These are phyloP conservation scores for Odonthalia washingtoniensis DNA, from an alignment of 31 red algal species.

Conservation along the genomic window DNA sequence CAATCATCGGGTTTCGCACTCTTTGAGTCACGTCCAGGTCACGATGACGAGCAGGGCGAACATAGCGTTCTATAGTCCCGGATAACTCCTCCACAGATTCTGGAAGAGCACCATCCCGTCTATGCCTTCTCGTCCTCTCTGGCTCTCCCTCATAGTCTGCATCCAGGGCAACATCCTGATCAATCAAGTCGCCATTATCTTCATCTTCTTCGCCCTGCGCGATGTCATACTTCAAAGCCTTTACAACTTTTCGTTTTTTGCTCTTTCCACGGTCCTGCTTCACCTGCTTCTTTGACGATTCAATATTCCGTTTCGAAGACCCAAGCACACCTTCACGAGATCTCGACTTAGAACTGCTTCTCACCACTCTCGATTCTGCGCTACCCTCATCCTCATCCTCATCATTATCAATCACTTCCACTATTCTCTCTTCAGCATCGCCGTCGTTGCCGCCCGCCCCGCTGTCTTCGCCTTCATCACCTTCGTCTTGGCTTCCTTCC, in stretches of 20 bases:
- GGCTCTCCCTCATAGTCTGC: not conserved
- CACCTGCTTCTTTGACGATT: not conserved
- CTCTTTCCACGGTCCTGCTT: not conserved
- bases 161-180: not conserved
- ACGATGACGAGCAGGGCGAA: not conserved
- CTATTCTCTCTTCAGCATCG: not conserved
- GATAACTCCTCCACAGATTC: not conserved
- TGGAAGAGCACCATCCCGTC: not conserved
- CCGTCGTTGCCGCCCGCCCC: not conserved
- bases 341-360: not conserved
- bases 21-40: not conserved
- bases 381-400: constrained; percentile 49
- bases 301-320: not conserved
- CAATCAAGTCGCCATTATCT: not conserved
- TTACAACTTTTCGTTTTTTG: constrained; percentile 5
- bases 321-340: not conserved
- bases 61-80: not conserved
- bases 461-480: constrained; percentile 44
- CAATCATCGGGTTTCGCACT: constrained; percentile 44
- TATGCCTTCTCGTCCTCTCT: not conserved
- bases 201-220: not conserved
- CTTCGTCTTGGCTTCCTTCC: constrained; percentile 29
- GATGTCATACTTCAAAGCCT: not conserved
- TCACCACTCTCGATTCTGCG: not conserved
- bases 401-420: constrained; percentile 14